Evolutionary conservation across 2,329 filamentous ascomycete genomes (phyloP).

Genomic region (Amauroascus niger): DNA sequence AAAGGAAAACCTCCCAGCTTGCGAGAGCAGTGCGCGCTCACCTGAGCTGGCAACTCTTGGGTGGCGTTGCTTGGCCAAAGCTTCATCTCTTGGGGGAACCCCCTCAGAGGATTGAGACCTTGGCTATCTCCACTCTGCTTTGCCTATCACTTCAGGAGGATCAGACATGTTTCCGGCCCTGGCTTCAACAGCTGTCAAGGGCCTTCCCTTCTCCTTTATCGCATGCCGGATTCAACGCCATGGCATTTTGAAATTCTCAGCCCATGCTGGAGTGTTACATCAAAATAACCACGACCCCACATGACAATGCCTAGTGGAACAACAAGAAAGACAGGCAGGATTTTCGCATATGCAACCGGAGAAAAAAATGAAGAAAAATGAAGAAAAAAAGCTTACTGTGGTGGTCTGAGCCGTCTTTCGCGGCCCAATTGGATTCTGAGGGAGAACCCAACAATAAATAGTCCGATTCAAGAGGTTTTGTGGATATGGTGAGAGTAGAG

Average conservation of each 20-base stretch:
- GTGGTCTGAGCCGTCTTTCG: background rate
- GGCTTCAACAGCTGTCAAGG: background rate
- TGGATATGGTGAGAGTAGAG: too few species aligned
- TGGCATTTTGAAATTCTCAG: background rate
- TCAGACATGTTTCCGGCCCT: background rate
- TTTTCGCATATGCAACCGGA: background rate
- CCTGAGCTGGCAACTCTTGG: background rate
- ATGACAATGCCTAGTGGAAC: background rate
- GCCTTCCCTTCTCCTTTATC: background rate
- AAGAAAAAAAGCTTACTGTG: background rate
- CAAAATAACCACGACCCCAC: background rate
- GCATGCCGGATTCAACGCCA: background rate
- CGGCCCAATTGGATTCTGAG: too few species aligned
- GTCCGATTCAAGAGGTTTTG: too few species aligned
- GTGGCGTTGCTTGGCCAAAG: slow-evolving; percentile 2
- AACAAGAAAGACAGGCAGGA: background rate
- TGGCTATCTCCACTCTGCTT: background rate
- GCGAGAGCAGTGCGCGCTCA: background rate
- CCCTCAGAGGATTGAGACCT: background rate
- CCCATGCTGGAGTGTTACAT: background rate
- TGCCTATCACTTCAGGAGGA: background rate
- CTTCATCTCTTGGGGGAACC: background rate
- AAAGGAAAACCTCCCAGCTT: background rate
- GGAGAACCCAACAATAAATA: too few species aligned
- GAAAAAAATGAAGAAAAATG: background rate